Evolutionary conservation across 2,329 filamentous ascomycete species (phyloP).

Genomic region (Gnomoniopsis sp.): DNA sequence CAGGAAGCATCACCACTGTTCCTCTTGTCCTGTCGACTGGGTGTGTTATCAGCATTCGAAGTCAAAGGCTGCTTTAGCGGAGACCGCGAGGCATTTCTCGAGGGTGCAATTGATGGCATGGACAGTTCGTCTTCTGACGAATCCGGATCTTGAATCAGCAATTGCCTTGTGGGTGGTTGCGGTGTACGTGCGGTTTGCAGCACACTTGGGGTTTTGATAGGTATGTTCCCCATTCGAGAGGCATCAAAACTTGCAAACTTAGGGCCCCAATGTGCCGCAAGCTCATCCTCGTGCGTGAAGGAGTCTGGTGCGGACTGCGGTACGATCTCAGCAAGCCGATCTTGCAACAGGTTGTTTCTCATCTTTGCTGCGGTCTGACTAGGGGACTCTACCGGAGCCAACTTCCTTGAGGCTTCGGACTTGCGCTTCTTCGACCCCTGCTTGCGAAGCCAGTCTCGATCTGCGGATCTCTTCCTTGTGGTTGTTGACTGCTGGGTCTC

Average conservation of each 20-base stretch:
- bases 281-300: conserved; percentile 8
- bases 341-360: background rate
- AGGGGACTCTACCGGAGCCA: conserved; percentile 7
- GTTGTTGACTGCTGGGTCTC: background rate
- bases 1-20: too few relatives aligned
- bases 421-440: conserved; percentile 7
- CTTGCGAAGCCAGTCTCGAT: conserved; percentile 8
- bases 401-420: background rate
- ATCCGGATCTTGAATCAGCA: background rate
- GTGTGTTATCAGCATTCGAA: background rate
- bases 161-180: background rate
- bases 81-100: background rate
- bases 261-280: background rate
- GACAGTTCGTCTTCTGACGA: conserved; percentile 16
- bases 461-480: conserved; percentile 12
- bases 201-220: background rate
- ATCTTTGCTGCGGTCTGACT: conserved; percentile 5
- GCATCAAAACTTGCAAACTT: background rate
- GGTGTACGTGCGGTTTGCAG: background rate
- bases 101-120: conserved; percentile 10
- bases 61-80: background rate
- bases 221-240: background rate
- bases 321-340: background rate
- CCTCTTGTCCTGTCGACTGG: background rate
- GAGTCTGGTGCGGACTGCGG: background rate